Base-by-base conservation (phyloP, 2,329 filamentous ascomycete genomes). In the Thermoascus crustaceus region DNA sequence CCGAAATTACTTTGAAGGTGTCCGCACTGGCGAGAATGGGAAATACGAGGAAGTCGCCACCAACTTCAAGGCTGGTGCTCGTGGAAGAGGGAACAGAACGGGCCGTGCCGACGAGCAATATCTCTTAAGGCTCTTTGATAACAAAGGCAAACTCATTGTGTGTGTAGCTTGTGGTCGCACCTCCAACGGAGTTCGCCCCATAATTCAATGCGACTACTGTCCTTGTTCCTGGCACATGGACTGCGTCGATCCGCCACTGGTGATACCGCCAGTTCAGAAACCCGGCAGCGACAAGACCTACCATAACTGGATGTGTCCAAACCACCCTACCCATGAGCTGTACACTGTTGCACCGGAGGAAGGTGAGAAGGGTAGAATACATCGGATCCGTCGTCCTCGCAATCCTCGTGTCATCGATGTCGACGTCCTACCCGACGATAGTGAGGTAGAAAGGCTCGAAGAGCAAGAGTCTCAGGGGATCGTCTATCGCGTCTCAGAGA, bases 201-300 rank as follows among this genome's bases (percentile, higher is more conserved):
- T 96, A 49, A 82, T 95, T 47, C 78, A 82, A 30, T 98, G 89
- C 66, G 87, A 87, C 59, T 76, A 74, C 51, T 98, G 89, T 61
- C 71, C 76, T 8, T 72, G 85, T 21, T 74, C 80, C 53, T 98
- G 88, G 83, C 91, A 98, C 64, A 69, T 94, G 34, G 89, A 96
- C 60, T 98, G 91, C 61, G 68, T 94, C 10, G 80, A 93, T 54
- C 85, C 86, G 18, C 88, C 89, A 21, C 66, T 88, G 53, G 78
- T 87, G 21, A 78, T 83, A 37, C 83, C 86, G 24, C 88, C 88
- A 7, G 73, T 78, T 35, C 64, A 67, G 39, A 58, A 55, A 29
- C 44, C 43, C 38, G 56, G 45, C 55, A 72, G 50, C 33, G 68
- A 68, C 45, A 68, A 68, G 33, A 70, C 81, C 34, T 78, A 80